Percentiles rank a stretch among this genome's conserved stretches.
Evolutionary conservation across 1,139 yeast species (phyloP).

Genomic region (Petasospora rhodanensis): DNA sequence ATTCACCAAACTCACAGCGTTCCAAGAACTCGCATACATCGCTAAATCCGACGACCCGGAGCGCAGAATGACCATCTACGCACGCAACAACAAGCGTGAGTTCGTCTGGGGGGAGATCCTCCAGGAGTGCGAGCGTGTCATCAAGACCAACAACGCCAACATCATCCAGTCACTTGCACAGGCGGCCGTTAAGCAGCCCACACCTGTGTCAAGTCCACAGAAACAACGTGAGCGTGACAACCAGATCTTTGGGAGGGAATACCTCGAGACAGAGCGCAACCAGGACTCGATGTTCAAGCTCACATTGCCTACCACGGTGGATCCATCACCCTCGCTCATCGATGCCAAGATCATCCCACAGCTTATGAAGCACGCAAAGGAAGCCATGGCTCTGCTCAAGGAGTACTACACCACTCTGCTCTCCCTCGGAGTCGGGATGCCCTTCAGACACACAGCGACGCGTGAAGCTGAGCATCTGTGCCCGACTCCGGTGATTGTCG

Average conservation of each 20-base stretch:
- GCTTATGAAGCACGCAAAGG: slow-evolving; percentile 7
- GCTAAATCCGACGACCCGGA: slow-evolving; percentile 47
- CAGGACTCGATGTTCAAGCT: slow-evolving; percentile 25
- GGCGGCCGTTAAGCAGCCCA: too few species aligned
- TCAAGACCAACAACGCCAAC: slow-evolving; percentile 38
- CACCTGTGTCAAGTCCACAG: too few species aligned
- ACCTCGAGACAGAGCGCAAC: slow-evolving; percentile 12
- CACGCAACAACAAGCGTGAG: slow-evolving; percentile 41
- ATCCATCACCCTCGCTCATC: slow-evolving; percentile 12
- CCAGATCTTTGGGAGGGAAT: slow-evolving; percentile 24
- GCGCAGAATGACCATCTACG: slow-evolving; percentile 51
- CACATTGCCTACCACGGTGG: not conserved
- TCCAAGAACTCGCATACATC: slow-evolving; percentile 64
- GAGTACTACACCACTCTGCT: slow-evolving; percentile 24
- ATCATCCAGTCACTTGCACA: slow-evolving; percentile 22
- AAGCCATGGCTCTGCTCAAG: slow-evolving; percentile 10
- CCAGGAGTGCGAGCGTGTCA: slow-evolving; percentile 54
- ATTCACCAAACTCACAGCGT: slow-evolving; percentile 62
- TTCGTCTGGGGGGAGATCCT: slow-evolving; percentile 55
- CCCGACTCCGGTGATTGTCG: slow-evolving; percentile 52
- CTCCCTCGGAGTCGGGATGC: slow-evolving; percentile 37
- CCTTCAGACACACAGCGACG: slow-evolving; percentile 44
- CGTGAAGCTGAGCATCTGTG: slow-evolving; percentile 59
- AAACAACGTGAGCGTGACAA: slow-evolving; percentile 1
- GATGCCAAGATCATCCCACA: slow-evolving; percentile 16